Conservation (phyloP, 2,329 filamentous ascomycete species). For the Sporothrix humicola region DNA sequence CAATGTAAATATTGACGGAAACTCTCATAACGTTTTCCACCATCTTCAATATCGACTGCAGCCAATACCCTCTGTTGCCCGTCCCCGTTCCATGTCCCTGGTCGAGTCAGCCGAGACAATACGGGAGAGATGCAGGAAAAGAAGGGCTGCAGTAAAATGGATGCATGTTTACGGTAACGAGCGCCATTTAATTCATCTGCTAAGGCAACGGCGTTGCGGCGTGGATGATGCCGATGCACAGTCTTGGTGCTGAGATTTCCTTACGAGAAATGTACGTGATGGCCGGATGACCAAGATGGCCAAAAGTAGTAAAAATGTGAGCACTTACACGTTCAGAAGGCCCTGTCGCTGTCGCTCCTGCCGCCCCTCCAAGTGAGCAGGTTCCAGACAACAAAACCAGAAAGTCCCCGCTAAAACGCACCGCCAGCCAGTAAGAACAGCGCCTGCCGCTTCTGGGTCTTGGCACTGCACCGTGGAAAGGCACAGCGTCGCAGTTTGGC, state of each 20-base stretch:
- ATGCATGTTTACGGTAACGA: neutral
- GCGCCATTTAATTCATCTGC: constrained; percentile 17
- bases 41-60: neutral
- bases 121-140: neutral
- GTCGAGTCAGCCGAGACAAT: constrained; percentile 18
- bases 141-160: neutral
- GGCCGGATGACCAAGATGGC: neutral
- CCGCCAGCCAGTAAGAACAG: neutral
- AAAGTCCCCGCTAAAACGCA: neutral
- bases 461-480: constrained; percentile 12
- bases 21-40: too few relatives aligned
- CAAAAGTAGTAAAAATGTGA: constrained; percentile 14
- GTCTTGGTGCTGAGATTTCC: neutral
- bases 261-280: neutral
- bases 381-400: constrained; percentile 7
- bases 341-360: neutral
- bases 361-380: constrained; percentile 22
- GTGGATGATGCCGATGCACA: neutral
- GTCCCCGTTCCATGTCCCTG: constrained; percentile 26
- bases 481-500: constrained; percentile 12
- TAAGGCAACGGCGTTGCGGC: neutral
- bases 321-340: constrained; percentile 19
- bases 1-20: neutral
- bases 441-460: neutral
- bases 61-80: constrained; percentile 4